Base-by-base conservation (phyloP, 371 early-diverging fungal genomes). In the Fennellomyces sp. region DNA sequence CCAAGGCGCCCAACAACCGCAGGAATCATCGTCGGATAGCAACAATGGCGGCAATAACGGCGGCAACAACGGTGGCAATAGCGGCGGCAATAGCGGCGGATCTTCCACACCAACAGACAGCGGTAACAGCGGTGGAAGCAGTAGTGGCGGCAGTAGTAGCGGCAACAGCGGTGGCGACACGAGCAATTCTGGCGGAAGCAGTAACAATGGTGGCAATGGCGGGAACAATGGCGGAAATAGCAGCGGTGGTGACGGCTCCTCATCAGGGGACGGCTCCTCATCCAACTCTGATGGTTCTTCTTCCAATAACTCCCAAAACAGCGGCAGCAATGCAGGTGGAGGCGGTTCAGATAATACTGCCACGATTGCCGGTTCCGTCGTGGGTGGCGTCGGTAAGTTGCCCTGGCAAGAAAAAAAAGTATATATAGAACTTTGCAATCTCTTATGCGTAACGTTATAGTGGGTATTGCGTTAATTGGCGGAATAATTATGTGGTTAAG, bases 381-480 rank as follows among this genome's bases (percentile, higher is more conserved):
- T 64, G 11, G 59, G 59, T 45, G 59, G 58, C 28, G 45, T 64
- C 12, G 58, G 64, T 58, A 64, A 64, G 64, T 49, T 26, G 12
- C 7, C 2, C 26, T 38, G n/a, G n/a, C n/a, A n/a, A n/a, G n/a
- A n/a, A n/a, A n/a, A n/a, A n/a, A n/a, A n/a, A n/a, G n/a, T 54
- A 45, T 45, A 21, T 45, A 21, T 45, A 45, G 45, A 21, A 45
- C 17, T 12, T 8, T n/a, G 45, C 21, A 45, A 45, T 45, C 10
- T 23, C 45, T 45, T 45, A 45, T 45, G 45, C 45, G 45, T 45
- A 45, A 45, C 45, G 15, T 31, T 38, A 33, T 52, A 76, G 78
- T 72, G 19, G 78, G 78, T 39, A 42, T 72, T 52, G 78, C 78
- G 30, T 49, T 73, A n/a, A 60, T 77, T 59, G 70, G 66, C n/a